Conservation (phyloP, 2,329 filamentous ascomycete genomes). For the Trichoderma semiorbis region DNA sequence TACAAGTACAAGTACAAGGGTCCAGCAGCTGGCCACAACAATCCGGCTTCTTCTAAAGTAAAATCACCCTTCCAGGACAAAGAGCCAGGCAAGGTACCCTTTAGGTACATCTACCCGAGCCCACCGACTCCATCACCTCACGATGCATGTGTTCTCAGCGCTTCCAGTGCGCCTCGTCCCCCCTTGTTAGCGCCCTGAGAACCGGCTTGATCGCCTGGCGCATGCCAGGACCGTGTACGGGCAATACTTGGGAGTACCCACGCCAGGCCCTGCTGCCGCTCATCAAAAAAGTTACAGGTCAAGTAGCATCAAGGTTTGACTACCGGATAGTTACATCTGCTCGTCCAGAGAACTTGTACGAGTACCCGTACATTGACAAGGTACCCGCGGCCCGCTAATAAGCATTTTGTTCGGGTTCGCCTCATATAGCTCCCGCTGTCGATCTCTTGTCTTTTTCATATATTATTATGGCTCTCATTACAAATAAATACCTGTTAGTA, state of each 20-base stretch:
- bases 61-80: neutral
- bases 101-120: neutral
- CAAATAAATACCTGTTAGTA: neutral
- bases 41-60: neutral
- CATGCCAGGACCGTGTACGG: neutral
- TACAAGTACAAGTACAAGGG: neutral
- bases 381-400: neutral
- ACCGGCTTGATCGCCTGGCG: neutral
- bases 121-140: neutral
- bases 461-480: neutral
- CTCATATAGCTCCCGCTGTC: slow-evolving; percentile 10
- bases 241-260: neutral
- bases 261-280: neutral
- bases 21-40: too few species aligned
- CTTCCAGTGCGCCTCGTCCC: neutral
- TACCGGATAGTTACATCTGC: neutral
- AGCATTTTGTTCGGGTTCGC: neutral
- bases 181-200: neutral
- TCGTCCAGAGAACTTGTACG: neutral
- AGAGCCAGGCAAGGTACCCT: neutral
- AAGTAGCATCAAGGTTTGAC: neutral
- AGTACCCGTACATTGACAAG: neutral
- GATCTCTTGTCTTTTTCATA: neutral
- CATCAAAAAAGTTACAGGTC: neutral
- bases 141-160: neutral